Conservation (phyloP, 176 grass and related monocot genomes). For the Paspalum vaginatum region DNA sequence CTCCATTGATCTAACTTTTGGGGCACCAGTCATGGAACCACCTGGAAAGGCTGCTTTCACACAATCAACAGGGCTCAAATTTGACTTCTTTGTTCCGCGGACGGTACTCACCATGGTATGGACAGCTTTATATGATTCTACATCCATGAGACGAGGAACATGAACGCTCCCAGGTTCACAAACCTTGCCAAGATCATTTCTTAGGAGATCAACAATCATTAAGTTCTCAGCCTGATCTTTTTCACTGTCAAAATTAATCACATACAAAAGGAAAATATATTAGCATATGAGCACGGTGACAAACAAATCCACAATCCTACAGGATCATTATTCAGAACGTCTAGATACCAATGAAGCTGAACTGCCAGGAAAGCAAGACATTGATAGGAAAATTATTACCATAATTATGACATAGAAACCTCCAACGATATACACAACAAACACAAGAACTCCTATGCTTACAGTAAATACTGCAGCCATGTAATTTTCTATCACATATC, state of each 20-base stretch:
- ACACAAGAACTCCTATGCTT: background rate
- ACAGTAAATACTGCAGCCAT: background rate
- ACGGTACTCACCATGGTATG: constrained; percentile 95
- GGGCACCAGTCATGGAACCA: constrained; percentile 94
- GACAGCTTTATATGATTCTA: constrained; percentile 87
- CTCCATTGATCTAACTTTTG: constrained; percentile 94
- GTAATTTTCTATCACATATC: background rate
- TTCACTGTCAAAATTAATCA: constrained; percentile 61
- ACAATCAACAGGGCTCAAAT: constrained; percentile 68
- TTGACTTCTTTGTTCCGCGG: constrained; percentile 55
- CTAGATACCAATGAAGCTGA: background rate
- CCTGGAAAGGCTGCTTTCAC: constrained; percentile 90
- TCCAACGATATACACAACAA: background rate
- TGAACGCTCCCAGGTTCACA: constrained; percentile 77
- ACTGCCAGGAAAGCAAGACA: constrained; percentile 8
- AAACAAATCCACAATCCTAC: background rate
- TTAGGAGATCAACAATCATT: constrained; percentile 97
- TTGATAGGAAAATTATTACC: background rate
- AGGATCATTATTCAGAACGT: background rate
- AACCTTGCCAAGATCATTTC: constrained; percentile 86
- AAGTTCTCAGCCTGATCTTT: constrained; percentile 97
- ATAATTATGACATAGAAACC: background rate
- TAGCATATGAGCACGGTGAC: background rate
- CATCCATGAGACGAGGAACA: constrained; percentile 81
- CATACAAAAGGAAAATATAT: constrained; percentile 17